Evolutionary conservation across 768 basidiomycete genomes (phyloP).

Genomic region (Pholiota microspora): DNA sequence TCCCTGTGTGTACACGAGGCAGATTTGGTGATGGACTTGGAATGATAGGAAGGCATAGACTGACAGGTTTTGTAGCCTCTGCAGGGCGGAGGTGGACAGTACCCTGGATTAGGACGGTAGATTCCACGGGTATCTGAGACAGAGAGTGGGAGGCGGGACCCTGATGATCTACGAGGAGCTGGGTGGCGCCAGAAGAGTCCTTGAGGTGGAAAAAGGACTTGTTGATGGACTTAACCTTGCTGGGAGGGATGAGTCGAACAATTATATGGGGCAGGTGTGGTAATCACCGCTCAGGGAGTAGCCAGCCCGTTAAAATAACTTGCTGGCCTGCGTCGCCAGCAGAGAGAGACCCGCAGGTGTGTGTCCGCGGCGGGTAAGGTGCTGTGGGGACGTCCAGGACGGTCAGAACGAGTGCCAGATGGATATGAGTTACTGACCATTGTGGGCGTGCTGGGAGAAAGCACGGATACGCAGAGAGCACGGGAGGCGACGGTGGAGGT

Average conservation of each 20-base stretch:
- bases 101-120: conserved; percentile 74
- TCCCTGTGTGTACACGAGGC: conserved; percentile 35
- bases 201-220: conserved; percentile 82
- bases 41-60: conserved; percentile 26
- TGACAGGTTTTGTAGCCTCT: conserved; percentile 59
- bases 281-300: conserved; percentile 78
- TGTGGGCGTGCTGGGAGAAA: conserved; percentile 24
- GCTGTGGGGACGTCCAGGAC: conserved; percentile 39
- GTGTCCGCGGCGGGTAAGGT: conserved; percentile 60
- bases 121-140: conserved; percentile 70
- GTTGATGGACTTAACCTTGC: conserved; percentile 61
- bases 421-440: conserved; percentile 30
- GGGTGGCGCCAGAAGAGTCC: conserved; percentile 74
- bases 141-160: conserved; percentile 40
- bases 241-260: conserved; percentile 39
- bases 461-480: conserved; percentile 5
- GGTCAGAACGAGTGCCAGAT: conserved; percentile 13
- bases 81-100: conserved; percentile 62
- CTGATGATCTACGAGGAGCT: conserved; percentile 66
- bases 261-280: conserved; percentile 30
- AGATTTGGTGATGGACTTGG: conserved; percentile 17
- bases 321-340: conserved; percentile 45
- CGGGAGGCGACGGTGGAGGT: conserved; percentile 1
- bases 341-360: conserved; percentile 60
- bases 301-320: conserved; percentile 80